Evolutionary conservation across 2,329 filamentous ascomycete species (phyloP).

Genomic region (Coleophoma crateriformis): DNA sequence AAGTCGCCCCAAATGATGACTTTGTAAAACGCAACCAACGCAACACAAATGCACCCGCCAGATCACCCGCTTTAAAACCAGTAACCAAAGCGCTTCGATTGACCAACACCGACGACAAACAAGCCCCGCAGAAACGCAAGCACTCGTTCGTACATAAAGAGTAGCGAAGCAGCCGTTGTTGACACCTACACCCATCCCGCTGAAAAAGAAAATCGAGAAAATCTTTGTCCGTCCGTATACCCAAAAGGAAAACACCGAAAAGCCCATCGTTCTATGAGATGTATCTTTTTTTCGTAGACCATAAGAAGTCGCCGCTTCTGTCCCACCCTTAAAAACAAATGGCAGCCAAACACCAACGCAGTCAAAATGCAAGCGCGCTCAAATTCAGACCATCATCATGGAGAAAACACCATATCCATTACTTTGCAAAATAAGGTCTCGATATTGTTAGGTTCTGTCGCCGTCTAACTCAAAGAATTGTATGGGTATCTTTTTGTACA

Average conservation of each 20-base stretch:
- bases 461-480: slow-evolving; percentile 25
- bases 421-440: slow-evolving; percentile 26
- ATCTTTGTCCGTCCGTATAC: slow-evolving; percentile 20
- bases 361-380: slow-evolving; percentile 26
- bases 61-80: slow-evolving; percentile 18
- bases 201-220: slow-evolving; percentile 15
- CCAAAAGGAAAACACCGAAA: slow-evolving; percentile 22
- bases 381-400: slow-evolving; percentile 23
- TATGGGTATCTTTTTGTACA: slow-evolving; percentile 24
- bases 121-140: slow-evolving; percentile 10
- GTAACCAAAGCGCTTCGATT: slow-evolving; percentile 12
- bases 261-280: slow-evolving; percentile 28
- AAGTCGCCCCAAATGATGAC: slow-evolving; percentile 1
- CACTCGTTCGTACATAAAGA: slow-evolving; percentile 21
- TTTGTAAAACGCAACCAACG: slow-evolving; percentile 17
- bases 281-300: slow-evolving; percentile 24
- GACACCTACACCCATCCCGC: slow-evolving; percentile 22
- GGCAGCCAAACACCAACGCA: slow-evolving; percentile 26
- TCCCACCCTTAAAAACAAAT: slow-evolving; percentile 23
- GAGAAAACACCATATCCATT: slow-evolving; percentile 20
- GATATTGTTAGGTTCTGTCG: slow-evolving; percentile 23
- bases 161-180: slow-evolving; percentile 12
- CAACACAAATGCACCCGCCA: slow-evolving; percentile 8
- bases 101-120: slow-evolving; percentile 14
- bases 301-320: slow-evolving; percentile 28